Evolutionary conservation across 345 rosid genomes (phyloP), one percentile per base, ranked within the genome.

Genomic region (Pistacia integerrima): DNA sequence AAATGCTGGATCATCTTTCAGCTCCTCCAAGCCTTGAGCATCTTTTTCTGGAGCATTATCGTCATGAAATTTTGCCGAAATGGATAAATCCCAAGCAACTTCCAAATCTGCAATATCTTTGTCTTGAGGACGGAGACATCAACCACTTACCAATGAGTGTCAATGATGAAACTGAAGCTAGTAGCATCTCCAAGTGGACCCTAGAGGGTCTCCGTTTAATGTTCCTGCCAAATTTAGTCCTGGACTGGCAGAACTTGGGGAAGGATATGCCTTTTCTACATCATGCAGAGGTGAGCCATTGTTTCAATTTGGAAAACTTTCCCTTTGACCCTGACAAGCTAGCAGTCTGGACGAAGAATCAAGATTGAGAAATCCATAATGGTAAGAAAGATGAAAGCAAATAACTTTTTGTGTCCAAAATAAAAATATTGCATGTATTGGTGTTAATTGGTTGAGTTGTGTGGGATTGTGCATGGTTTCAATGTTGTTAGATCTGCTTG

Each of bases 151-250:
- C 61, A 11, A 48, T 58, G 33, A 61, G 20, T 46, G 60, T 38
- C 11, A 48, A 48, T 7, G 52, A 48, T 16, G 63, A 56, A 61
- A 55, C 35, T 13, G 72, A n/a, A 14, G 49, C 22, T 3, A 20
- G 25, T 3, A 13, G 54, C 22, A 22, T 22, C 13, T 0, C 30
- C 3, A 59, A 36, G 2, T 83, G 83, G 83, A 74, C 56, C 18
- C 66, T 83, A 12, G 83, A 83, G 11, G 86, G 83, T 35, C 51
- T 83, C 28, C 73, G 81, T 48, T 72, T 80, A 48, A 80, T 74
- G 74, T 58, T 69, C 67, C 14, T 79, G 63, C 69, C 64, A 2
- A 76, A 64, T 61, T 55, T 83, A 2, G 55, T 3, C 49, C 52
- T 64, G 5, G 78, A 76, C 22, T 83, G 85, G 83, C 56, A 73